Percentiles rank a stretch among this genome's conserved stretches.
Evolutionary conservation across 768 basidiomycete genomes (phyloP).

Genomic region (Asterophora lycoperdoides): DNA sequence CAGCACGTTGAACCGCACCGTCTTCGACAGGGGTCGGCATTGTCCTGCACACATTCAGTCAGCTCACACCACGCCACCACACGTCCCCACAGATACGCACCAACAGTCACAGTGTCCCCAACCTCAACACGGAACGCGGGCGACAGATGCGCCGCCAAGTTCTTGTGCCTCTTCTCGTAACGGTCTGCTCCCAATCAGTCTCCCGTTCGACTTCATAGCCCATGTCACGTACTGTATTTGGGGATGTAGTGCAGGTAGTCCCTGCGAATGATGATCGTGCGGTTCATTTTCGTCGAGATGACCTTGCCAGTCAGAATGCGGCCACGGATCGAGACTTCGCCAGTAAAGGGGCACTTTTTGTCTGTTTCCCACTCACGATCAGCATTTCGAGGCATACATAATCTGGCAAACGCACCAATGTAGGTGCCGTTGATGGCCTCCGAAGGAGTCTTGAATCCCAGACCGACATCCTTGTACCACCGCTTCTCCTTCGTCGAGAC

Average conservation of each 20-base stretch:
- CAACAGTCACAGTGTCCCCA: constrained; percentile 93
- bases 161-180: constrained; percentile 99
- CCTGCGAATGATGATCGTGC: constrained; percentile 94
- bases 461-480: constrained; percentile 99
- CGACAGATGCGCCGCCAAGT: constrained; percentile 93
- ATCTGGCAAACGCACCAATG: constrained; percentile 62
- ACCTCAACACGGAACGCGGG: constrained; percentile 98
- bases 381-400: neutral
- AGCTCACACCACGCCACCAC: constrained; percentile 7
- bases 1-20: constrained; percentile 98
- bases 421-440: constrained; percentile 97
- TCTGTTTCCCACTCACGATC: constrained; percentile 44
- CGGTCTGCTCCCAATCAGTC: constrained; percentile 54
- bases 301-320: constrained; percentile 98
- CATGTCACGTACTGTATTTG: constrained; percentile 81
- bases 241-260: constrained; percentile 96
- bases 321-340: constrained; percentile 95
- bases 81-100: constrained; percentile 41
- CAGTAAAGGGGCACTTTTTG: constrained; percentile 99
- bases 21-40: constrained; percentile 98
- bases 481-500: constrained; percentile 91
- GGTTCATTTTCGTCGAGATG: constrained; percentile 98
- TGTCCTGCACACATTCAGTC: constrained; percentile 54
- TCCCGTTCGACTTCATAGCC: neutral
- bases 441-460: constrained; percentile 93